Evolutionary conservation across 2,329 filamentous ascomycete genomes (phyloP).

Genomic region (Hypoxylon sp.): DNA sequence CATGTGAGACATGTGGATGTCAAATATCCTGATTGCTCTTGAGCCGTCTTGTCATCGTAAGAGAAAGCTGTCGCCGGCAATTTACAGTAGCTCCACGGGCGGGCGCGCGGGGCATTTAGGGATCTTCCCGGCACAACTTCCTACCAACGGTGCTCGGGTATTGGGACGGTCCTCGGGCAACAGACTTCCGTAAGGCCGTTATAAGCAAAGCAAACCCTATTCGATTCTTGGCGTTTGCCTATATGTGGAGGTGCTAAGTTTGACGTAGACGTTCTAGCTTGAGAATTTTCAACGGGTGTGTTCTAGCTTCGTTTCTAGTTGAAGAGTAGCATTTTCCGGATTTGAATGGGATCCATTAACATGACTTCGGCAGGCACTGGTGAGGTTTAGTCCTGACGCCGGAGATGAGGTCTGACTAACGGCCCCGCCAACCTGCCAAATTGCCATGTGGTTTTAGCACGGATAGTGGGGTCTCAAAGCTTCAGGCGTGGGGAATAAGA

Average conservation of each 20-base stretch:
- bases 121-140: slow-evolving; percentile 28
- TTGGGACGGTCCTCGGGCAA: neutral
- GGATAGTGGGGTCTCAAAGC: slow-evolving; percentile 28
- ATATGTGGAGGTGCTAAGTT: neutral
- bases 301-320: slow-evolving; percentile 24
- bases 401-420: slow-evolving; percentile 38
- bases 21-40: neutral
- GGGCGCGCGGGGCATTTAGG: slow-evolving; percentile 23
- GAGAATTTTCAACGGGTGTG: slow-evolving; percentile 7
- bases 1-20: slow-evolving; percentile 26
- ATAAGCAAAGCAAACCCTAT: neutral
- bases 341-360: slow-evolving; percentile 10
- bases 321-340: slow-evolving; percentile 20
- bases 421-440: slow-evolving; percentile 27
- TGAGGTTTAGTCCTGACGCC: slow-evolving; percentile 31
- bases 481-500: slow-evolving; percentile 42
- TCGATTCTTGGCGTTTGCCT: neutral
- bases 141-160: slow-evolving; percentile 7
- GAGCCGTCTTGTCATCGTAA: neutral
- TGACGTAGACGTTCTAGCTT: slow-evolving; percentile 23
- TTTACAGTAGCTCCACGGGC: slow-evolving; percentile 11
- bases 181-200: neutral
- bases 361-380: slow-evolving; percentile 15
- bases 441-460: slow-evolving; percentile 39
- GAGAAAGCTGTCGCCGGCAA: slow-evolving; percentile 14